phyloP scores from a whole-genome alignment of 192 early-diverging fungal genomes.

The Mortierella hygrophila region DNA sequence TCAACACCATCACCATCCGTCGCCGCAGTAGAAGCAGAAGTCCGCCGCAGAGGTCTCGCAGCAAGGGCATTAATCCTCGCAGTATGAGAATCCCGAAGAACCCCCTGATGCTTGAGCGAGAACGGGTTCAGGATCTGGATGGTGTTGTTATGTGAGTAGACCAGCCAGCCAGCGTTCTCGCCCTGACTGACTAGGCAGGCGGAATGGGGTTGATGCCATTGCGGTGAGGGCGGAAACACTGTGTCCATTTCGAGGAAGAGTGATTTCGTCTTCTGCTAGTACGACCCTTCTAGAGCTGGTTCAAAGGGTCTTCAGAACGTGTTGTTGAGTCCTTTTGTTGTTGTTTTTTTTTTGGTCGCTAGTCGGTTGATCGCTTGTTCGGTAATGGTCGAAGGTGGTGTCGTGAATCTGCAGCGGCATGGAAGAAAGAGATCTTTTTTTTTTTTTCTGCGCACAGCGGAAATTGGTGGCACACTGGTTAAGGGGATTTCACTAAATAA shows the following conservation, averaged over 20 bases:
- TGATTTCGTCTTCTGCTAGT: too few relatives aligned
- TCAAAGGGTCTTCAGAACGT: too few relatives aligned
- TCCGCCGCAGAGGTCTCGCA: neutral
- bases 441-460: neutral
- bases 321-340: neutral
- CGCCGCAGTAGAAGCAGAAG: neutral
- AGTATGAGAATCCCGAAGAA: constrained; percentile 9
- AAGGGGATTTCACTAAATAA: neutral
- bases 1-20: neutral
- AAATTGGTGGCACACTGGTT: neutral
- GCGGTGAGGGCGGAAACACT: constrained; percentile 43
- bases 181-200: constrained; percentile 29
- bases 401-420: neutral
- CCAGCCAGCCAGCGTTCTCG: constrained; percentile 33
- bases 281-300: too few relatives aligned
- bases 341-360: neutral
- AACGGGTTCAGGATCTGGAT: constrained; percentile 53
- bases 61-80: constrained; percentile 36
- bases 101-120: constrained; percentile 34
- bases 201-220: constrained; percentile 52
- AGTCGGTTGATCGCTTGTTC: neutral
- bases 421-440: neutral
- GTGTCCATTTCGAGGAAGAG: constrained; percentile 23
- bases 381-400: neutral
- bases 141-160: constrained; percentile 43